Percentiles rank a stretch among this genome's conserved stretches.
Conservation (phyloP, 371 early-diverging fungal genomes). For the Actinomortierella wolfii region DNA sequence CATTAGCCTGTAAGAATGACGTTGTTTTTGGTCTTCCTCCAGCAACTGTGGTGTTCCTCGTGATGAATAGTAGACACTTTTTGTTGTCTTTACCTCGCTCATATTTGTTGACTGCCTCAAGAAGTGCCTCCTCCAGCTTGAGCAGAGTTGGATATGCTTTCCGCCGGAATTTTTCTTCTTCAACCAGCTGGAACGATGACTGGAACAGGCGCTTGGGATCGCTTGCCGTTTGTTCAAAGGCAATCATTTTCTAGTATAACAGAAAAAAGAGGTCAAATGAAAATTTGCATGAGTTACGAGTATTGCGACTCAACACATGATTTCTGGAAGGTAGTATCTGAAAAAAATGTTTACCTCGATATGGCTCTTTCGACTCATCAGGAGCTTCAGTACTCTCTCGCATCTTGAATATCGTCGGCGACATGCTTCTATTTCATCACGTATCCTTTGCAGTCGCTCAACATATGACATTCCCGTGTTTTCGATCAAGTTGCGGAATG, state of each 20-base stretch:
- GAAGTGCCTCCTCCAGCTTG: constrained; percentile 72
- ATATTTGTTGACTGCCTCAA: constrained; percentile 57
- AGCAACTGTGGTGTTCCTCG: not conserved
- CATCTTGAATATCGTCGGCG: constrained; percentile 29
- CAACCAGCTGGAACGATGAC: constrained; percentile 80
- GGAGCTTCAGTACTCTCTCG: constrained; percentile 50
- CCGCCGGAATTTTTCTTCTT: constrained; percentile 90
- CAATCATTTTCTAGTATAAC: constrained; percentile 69
- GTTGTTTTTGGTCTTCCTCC: not conserved
- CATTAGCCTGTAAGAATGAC: too few relatives aligned
- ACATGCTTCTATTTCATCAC: constrained; percentile 42
- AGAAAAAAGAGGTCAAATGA: not conserved
- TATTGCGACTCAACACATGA: not conserved
- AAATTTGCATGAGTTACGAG: too few relatives aligned
- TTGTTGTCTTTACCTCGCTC: constrained; percentile 47
- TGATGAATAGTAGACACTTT: not conserved
- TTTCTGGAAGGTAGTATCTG: too few relatives aligned
- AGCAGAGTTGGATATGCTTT: constrained; percentile 82
- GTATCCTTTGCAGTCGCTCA: constrained; percentile 50
- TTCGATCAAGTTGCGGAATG: constrained; percentile 30
- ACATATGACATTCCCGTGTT: constrained; percentile 49
- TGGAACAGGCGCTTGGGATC: constrained; percentile 85
- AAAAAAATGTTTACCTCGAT: constrained; percentile 55
- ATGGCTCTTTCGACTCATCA: constrained; percentile 61
- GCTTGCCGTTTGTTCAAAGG: constrained; percentile 87